Evolutionary conservation across 306 rosid genomes (phyloP).

Genomic region (Fagus crenata): DNA sequence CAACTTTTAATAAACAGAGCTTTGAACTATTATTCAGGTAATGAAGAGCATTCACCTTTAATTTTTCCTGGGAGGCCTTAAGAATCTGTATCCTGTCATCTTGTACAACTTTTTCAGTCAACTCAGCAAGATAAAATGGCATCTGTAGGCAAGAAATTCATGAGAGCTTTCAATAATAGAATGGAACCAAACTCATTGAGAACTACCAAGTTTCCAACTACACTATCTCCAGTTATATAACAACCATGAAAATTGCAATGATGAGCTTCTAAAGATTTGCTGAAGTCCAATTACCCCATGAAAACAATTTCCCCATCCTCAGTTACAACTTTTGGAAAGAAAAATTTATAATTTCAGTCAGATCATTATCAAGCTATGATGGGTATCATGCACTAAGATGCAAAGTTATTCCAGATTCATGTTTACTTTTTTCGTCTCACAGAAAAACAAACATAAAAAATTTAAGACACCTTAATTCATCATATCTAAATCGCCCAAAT

Average conservation of each 20-base stretch:
- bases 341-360: not conserved
- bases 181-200: not conserved
- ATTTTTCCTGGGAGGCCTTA: constrained; percentile 69
- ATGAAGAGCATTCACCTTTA: constrained; percentile 56
- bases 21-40: not conserved
- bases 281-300: not conserved
- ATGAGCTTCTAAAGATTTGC: too few species aligned
- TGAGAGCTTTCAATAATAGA: not conserved
- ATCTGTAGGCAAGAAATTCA: constrained; percentile 49
- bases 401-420: too few species aligned
- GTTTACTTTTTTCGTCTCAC: too few species aligned
- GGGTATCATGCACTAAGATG: too few species aligned
- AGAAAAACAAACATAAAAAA: too few species aligned
- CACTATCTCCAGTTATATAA: constrained; percentile 11
- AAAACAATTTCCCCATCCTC: not conserved
- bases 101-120: constrained; percentile 71
- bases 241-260: too few species aligned
- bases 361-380: too few species aligned
- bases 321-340: not conserved
- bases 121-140: constrained; percentile 85
- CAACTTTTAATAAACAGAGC: not conserved
- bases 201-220: not conserved
- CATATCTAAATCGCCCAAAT: too few species aligned
- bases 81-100: constrained; percentile 76
- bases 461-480: too few species aligned